phyloP scores from a whole-genome alignment of 1,284 basidiomycete species.

The Ceratobasidium sp. region DNA sequence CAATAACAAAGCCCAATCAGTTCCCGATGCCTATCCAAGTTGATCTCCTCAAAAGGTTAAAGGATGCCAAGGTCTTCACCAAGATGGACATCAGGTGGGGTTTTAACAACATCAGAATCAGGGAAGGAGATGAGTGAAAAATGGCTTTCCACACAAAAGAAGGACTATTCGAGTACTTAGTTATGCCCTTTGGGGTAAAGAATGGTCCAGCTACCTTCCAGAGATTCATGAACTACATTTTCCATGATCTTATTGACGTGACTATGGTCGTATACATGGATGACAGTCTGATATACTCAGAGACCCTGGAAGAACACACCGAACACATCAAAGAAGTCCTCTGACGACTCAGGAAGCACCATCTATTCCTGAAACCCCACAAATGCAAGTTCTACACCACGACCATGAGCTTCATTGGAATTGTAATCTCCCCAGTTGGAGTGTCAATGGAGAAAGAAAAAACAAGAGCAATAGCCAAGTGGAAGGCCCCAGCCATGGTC shows the following conservation, averaged over 20 bases:
- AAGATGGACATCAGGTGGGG: too few species aligned
- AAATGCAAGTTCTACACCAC: constrained; percentile 50
- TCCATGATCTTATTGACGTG: not conserved
- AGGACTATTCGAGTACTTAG: too few species aligned
- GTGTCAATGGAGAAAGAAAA: constrained; percentile 61
- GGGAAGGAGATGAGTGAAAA: too few species aligned
- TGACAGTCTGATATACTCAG: constrained; percentile 30
- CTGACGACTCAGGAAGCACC: constrained; percentile 52
- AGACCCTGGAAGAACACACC: constrained; percentile 51
- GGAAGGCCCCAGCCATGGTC: constrained; percentile 59
- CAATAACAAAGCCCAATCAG: too few species aligned
- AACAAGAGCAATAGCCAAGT: constrained; percentile 55
- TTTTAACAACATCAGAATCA: too few species aligned
- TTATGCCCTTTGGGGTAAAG: too few species aligned
- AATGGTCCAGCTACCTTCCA: too few species aligned
- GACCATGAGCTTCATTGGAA: constrained; percentile 55
- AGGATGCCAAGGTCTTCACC: too few species aligned
- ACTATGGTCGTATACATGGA: constrained; percentile 46
- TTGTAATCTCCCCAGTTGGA: constrained; percentile 55
- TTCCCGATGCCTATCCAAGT: too few species aligned
- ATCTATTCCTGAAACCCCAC: constrained; percentile 14
- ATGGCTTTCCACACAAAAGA: too few species aligned
- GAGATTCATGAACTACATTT: too few species aligned
- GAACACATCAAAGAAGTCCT: constrained; percentile 57
- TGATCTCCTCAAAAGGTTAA: too few species aligned